Evolutionary conservation across 208 protist genomes (phyloP).

Genomic region (Crithidia brevicula): DNA sequence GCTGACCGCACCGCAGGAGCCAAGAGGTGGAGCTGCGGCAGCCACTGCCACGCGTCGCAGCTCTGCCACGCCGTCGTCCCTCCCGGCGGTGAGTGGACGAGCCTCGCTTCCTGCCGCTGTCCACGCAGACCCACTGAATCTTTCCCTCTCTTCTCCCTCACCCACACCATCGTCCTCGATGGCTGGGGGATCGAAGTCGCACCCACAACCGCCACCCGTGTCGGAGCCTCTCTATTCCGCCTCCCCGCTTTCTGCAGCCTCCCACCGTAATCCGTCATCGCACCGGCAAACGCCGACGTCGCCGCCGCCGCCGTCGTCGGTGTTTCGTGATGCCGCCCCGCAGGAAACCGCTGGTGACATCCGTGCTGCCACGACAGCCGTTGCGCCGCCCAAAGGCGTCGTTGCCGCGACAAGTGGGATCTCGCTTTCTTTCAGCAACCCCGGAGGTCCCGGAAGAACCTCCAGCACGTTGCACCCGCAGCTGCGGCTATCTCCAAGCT

Average conservation of each 20-base stretch:
- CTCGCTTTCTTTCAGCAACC: constrained; percentile 8
- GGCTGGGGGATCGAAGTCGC: background rate
- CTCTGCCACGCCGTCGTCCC: background rate
- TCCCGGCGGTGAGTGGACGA: background rate
- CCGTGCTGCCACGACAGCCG: background rate
- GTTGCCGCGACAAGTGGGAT: constrained; percentile 10
- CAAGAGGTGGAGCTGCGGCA: no score
- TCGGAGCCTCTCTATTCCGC: background rate
- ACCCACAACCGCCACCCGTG: background rate
- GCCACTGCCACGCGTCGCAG: constrained; percentile 1
- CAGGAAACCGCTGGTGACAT: constrained; percentile 8
- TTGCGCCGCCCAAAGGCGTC: constrained; percentile 6
- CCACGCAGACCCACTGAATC: constrained; percentile 1
- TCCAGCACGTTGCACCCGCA: background rate
- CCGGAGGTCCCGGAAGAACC: constrained; percentile 10
- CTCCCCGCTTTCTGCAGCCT: background rate
- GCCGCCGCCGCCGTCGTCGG: constrained; percentile 10
- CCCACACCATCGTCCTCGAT: background rate
- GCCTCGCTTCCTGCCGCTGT: background rate
- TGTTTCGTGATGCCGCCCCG: constrained; percentile 11
- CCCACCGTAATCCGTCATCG: background rate
- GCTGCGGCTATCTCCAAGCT: constrained; percentile 5
- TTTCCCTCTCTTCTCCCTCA: background rate
- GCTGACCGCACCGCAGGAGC: no score
- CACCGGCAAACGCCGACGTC: constrained; percentile 5